Percentiles rank a stretch among this genome's conserved stretches.
These are phyloP conservation scores for Leishmania lainsoni DNA, from an alignment of 208 protist genomes.

Conservation along the genomic window DNA sequence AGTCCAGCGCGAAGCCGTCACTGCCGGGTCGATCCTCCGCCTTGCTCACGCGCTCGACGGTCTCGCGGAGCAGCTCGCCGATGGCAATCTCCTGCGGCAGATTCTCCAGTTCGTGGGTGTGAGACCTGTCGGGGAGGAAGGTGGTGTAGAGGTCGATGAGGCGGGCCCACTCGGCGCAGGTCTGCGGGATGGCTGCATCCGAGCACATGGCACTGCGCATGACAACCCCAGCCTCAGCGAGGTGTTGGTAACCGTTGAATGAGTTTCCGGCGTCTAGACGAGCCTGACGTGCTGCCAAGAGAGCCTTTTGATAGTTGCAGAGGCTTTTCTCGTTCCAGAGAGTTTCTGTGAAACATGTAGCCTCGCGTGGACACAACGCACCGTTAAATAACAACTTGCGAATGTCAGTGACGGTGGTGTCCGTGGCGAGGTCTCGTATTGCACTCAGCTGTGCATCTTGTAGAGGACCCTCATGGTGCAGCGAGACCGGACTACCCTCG, in stretches of 20 bases:
- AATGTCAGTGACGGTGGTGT: constrained; percentile 9
- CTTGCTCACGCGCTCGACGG: constrained; percentile 11
- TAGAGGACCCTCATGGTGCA: constrained; percentile 27
- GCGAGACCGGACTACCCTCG: constrained; percentile 3
- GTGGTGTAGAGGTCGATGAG: no score
- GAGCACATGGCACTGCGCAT: constrained; percentile 23
- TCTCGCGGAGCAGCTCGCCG: constrained; percentile 53
- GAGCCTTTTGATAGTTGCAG: neutral
- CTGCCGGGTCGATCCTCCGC: neutral
- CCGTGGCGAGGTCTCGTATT: no score
- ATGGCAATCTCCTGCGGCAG: constrained; percentile 84
- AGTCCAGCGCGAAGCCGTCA: constrained; percentile 27
- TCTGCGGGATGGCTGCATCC: constrained; percentile 24
- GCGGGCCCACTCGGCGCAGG: no score
- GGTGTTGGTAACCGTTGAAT: constrained; percentile 21
- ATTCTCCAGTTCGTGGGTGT: constrained; percentile 84
- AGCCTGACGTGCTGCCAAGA: constrained; percentile 13
- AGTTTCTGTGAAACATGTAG: neutral
- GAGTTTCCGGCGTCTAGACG: constrained; percentile 8
- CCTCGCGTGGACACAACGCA: neutral
- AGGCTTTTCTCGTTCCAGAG: constrained; percentile 9
- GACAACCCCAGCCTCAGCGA: constrained; percentile 37
- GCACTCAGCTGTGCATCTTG: no score
- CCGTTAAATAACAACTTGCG: neutral
- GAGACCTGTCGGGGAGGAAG: constrained; percentile 72